These are phyloP conservation scores for Fusarium sp. DNA, from an alignment of 2,329 filamentous ascomycete genomes.

Conservation along the genomic window DNA sequence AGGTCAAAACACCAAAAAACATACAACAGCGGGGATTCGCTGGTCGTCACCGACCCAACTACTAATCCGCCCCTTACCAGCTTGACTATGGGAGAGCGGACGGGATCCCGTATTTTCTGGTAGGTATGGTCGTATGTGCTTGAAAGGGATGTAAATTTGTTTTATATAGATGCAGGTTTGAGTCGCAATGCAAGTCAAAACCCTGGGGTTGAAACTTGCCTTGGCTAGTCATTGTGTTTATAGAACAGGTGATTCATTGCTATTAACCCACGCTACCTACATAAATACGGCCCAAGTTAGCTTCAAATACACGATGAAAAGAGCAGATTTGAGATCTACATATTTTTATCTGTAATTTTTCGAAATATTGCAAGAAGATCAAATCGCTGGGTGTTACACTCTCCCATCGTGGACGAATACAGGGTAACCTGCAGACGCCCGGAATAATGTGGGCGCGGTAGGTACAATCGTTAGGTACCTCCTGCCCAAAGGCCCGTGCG, in stretches of 20 bases:
- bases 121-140: neutral
- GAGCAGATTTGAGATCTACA: neutral
- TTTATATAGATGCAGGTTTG: neutral
- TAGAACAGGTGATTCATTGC: neutral
- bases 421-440: conserved; percentile 10
- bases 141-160: rapidly evolving
- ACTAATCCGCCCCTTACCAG: too few species aligned
- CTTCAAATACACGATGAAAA: neutral
- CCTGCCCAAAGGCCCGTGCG: conserved; percentile 32
- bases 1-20: too few species aligned
- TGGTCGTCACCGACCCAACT: too few species aligned
- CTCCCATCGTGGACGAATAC: too few species aligned
- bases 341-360: neutral
- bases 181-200: too few species aligned
- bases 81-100: neutral
- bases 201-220: too few species aligned
- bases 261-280: neutral
- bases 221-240: too few species aligned
- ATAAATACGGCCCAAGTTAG: rapidly evolving
- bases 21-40: too few species aligned
- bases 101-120: neutral
- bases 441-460: conserved; percentile 38
- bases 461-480: conserved; percentile 1
- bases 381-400: neutral
- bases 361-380: neutral